phyloP scores from a whole-genome alignment of 2,329 filamentous ascomycete genomes.

The Fusarium torreyae region DNA sequence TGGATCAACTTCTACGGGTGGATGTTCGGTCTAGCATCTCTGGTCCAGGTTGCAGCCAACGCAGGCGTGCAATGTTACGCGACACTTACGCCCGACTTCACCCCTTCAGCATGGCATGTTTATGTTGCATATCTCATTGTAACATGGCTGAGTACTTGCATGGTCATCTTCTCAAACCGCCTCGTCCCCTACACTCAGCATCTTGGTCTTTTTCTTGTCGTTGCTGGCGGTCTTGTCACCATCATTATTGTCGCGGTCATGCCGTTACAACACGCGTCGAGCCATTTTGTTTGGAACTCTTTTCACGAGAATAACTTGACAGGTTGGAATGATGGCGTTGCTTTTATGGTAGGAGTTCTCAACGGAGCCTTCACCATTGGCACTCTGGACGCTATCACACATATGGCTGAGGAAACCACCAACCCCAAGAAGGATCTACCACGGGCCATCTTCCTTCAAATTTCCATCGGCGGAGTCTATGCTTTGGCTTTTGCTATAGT shows the following conservation, averaged over 20 bases:
- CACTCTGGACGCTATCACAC: slow-evolving; percentile 45
- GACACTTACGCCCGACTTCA: slow-evolving; percentile 32
- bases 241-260: slow-evolving; percentile 45
- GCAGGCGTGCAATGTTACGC: slow-evolving; percentile 46
- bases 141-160: slow-evolving; percentile 39
- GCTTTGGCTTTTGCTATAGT: slow-evolving; percentile 43
- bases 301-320: slow-evolving; percentile 48
- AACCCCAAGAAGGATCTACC: slow-evolving; percentile 40
- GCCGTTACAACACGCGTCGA: slow-evolving; percentile 41
- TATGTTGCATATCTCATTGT: slow-evolving; percentile 46
- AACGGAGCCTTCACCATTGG: slow-evolving; percentile 49
- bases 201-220: slow-evolving; percentile 42
- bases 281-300: slow-evolving; percentile 43
- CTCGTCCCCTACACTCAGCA: slow-evolving; percentile 47
- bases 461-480: slow-evolving; percentile 44
- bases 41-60: slow-evolving; percentile 48
- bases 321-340: slow-evolving; percentile 46
- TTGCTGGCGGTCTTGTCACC: slow-evolving; percentile 44
- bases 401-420: slow-evolving; percentile 48
- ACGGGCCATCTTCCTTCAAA: slow-evolving; percentile 45
- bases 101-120: slow-evolving; percentile 43
- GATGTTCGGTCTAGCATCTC: slow-evolving; percentile 49
- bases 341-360: slow-evolving; percentile 46
- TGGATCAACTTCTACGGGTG: slow-evolving; percentile 51
- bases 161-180: slow-evolving; percentile 46